Percentiles rank a stretch among this genome's conserved stretches.
Conservation (phyloP, 2,329 filamentous ascomycete genomes). For the Hypoxylon sp. region DNA sequence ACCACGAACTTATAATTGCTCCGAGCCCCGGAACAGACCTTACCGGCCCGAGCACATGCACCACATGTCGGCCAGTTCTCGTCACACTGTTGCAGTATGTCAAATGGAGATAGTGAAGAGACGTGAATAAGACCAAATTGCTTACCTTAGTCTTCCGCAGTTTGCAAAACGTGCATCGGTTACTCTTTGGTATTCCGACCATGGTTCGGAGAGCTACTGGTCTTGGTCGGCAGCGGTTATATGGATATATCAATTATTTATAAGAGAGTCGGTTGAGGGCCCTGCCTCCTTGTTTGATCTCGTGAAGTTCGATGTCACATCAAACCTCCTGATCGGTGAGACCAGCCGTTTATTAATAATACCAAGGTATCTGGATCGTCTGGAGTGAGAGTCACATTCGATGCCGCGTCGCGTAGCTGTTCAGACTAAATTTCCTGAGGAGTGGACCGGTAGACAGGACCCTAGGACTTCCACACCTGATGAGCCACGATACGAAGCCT, state of each 20-base stretch:
- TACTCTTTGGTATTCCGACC: conserved; percentile 54
- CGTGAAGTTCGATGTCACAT: conserved; percentile 24
- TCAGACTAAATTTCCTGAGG: conserved; percentile 2
- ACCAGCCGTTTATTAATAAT: conserved; percentile 35
- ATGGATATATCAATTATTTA: conserved; percentile 16
- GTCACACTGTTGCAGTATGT: conserved; percentile 48
- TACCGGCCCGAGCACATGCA: conserved; percentile 49
- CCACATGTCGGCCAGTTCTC: conserved; percentile 54
- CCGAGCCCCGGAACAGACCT: conserved; percentile 50
- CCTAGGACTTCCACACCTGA: conserved; percentile 22
- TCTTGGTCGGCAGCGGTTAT: conserved; percentile 9
- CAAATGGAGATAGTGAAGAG: conserved; percentile 10
- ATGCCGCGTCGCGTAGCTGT: conserved; percentile 29
- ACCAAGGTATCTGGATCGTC: conserved; percentile 20
- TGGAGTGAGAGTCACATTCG: conserved; percentile 13
- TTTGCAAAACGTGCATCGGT: conserved; percentile 53
- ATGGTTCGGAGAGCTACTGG: conserved; percentile 36
- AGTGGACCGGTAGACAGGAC: conserved; percentile 7
- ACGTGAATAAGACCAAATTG: not conserved
- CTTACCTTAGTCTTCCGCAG: conserved; percentile 52
- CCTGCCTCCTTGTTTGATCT: conserved; percentile 13
- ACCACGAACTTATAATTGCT: conserved; percentile 51
- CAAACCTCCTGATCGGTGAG: conserved; percentile 16
- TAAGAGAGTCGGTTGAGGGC: conserved; percentile 4
- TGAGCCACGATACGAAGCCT: conserved; percentile 36